A percentile compares a stretch with the other conserved stretches of the same genome.
phyloP scores from a whole-genome alignment of 108 stramenopile genomes.

The Cyclotella atomus region DNA sequence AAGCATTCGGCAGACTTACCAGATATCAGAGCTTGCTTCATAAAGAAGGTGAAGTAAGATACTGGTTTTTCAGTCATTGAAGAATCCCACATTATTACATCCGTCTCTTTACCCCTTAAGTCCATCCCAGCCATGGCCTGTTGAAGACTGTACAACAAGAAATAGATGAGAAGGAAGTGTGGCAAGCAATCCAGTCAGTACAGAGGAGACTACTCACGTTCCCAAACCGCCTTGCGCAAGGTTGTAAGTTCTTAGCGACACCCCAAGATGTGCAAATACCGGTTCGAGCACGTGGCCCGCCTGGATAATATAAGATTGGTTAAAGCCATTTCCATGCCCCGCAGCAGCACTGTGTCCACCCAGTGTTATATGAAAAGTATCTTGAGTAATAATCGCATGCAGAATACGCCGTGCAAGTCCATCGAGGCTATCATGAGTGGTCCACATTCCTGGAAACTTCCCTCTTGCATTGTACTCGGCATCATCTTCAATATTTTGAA shows the following conservation, averaged over 20 bases:
- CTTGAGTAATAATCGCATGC: slow-evolving; percentile 60
- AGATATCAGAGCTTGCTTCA: slow-evolving; percentile 47
- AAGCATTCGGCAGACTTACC: no score
- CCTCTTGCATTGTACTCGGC: slow-evolving; percentile 12
- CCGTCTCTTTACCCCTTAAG: slow-evolving; percentile 46
- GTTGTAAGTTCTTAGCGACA: slow-evolving; percentile 49
- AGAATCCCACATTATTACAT: slow-evolving; percentile 48
- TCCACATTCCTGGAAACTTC: neutral
- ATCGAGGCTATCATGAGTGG: slow-evolving; percentile 31
- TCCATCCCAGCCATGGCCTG: slow-evolving; percentile 49
- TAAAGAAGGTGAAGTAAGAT: slow-evolving; percentile 34
- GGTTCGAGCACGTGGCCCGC: slow-evolving; percentile 60
- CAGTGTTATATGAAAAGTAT: slow-evolving; percentile 49
- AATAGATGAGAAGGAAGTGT: no score
- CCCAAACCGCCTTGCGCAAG: slow-evolving; percentile 57
- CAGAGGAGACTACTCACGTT: slow-evolving; percentile 23
- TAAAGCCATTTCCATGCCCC: slow-evolving; percentile 79
- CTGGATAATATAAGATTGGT: slow-evolving; percentile 67
- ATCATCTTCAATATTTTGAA: slow-evolving; percentile 15
- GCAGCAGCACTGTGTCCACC: slow-evolving; percentile 83
- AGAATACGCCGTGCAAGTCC: slow-evolving; percentile 50
- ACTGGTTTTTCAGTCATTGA: slow-evolving; percentile 40
- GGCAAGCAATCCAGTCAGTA: no score
- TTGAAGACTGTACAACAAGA: slow-evolving; percentile 8
- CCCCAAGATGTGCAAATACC: slow-evolving; percentile 53